Evolutionary conservation across 2,329 filamentous ascomycete species (phyloP), one percentile per base, ranked within the genome.

Genomic region (Sporothrix euskadiensis): DNA sequence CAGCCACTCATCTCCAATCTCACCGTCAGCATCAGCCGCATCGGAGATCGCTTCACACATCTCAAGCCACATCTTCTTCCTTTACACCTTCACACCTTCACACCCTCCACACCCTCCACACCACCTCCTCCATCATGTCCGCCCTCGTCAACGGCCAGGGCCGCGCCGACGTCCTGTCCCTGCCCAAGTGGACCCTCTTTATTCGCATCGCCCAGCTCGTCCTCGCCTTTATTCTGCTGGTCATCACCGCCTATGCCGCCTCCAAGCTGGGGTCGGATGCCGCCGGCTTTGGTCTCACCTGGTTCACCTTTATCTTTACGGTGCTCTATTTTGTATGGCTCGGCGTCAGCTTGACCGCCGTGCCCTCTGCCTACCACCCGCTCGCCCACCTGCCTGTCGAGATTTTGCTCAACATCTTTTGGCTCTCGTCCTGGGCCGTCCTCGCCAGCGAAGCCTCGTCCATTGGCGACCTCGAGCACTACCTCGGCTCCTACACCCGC

Each of bases 291-390:
- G 72, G 72, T 10, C 47, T 76, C 30, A 74, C 75, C 2, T 76
- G 75, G 75, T 77, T 77, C 73, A 71, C 76, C 35, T 77, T 77
- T n/a, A 75, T 75, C 69, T 65, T 73, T 32, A 77, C 76, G 7
- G 10, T 76, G 30, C 56, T 76, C 52, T 76, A 77, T 52, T 74
- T 77, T 71, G 69, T 74, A 56, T 77, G 72, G 61, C 74, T 77
- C 19, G 73, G 56, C 47, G 70, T 76, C 54, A 72, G 71, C 65
- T 30, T 76, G 44, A 39, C 72, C 19, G 9, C 49, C 8, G 65
- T 66, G 1, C 74, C 76, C 1, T n/a, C 41, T 3, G 30, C 61
- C 54, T 77, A 77, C 69, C 74, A 77, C 61, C 63, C 72, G 14
- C 71, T 74, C 39, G 74, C 68, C 10, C 76, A 77, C 35, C 52